Conservation (phyloP, 2,329 filamentous ascomycete species). For the Xylariaceae sp. region DNA sequence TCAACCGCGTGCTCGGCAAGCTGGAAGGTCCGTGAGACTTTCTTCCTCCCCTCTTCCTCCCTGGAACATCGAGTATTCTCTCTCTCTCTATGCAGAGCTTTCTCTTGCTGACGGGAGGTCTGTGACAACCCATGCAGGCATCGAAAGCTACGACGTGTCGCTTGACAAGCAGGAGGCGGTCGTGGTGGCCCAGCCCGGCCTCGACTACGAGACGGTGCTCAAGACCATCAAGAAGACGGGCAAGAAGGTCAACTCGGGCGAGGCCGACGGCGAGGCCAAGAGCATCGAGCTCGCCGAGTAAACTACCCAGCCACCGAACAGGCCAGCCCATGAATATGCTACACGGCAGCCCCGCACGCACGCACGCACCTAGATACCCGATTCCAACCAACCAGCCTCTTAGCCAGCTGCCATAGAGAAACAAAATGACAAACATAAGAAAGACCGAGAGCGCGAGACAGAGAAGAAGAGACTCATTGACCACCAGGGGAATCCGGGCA, state of each 20-base stretch:
- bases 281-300: constrained; percentile 40
- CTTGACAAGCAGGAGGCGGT: constrained; percentile 80
- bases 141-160: constrained; percentile 79
- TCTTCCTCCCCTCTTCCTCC: neutral
- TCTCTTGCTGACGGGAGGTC: neutral
- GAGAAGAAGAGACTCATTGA: too few relatives aligned
- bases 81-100: too few relatives aligned
- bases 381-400: too few relatives aligned
- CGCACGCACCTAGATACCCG: too few relatives aligned
- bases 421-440: too few relatives aligned
- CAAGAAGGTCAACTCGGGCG: constrained; percentile 76
- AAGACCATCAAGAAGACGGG: constrained; percentile 91
- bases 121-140: constrained; percentile 46
- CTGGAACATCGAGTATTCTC: neutral
- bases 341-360: too few relatives aligned
- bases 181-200: constrained; percentile 59
- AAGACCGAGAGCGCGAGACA: too few relatives aligned
- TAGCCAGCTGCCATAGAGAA: too few relatives aligned
- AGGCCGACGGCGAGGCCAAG: constrained; percentile 57
- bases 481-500: too few relatives aligned
- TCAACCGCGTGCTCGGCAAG: constrained; percentile 87
- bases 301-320: too few relatives aligned
- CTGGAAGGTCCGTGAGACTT: constrained; percentile 66
- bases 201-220: constrained; percentile 75
- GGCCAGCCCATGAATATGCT: too few relatives aligned